Conservation (phyloP, 2,329 filamentous ascomycete species). For the Blastomyces parvus region DNA sequence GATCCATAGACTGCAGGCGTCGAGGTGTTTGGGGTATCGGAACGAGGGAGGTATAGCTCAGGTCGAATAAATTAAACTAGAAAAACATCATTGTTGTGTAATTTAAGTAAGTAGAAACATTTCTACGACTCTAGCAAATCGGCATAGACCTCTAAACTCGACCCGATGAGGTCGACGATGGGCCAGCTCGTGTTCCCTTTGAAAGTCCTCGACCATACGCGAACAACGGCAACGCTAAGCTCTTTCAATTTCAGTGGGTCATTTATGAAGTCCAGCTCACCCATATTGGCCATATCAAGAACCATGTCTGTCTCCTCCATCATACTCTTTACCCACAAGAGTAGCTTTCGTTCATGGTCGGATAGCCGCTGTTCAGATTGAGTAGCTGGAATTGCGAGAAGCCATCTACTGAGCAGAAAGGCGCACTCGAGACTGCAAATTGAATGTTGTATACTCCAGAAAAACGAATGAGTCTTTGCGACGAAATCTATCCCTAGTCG, state of each 20-base stretch:
- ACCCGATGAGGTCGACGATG: conserved; percentile 39
- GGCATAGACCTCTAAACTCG: conserved; percentile 39
- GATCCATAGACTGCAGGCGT: background rate
- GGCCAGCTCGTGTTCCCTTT: conserved; percentile 42
- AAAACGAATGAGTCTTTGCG: conserved; percentile 44
- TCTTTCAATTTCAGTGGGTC: conserved; percentile 36
- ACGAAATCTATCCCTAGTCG: conserved; percentile 46
- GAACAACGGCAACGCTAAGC: conserved; percentile 40
- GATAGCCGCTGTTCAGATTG: conserved; percentile 36
- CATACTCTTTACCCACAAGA: conserved; percentile 42
- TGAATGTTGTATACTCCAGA: conserved; percentile 49
- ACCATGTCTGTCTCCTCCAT: conserved; percentile 43
- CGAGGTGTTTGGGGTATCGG: background rate
- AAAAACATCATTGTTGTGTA: background rate
- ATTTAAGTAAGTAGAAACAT: background rate
- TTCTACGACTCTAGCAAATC: conserved; percentile 32
- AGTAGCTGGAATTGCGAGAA: conserved; percentile 36
- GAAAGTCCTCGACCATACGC: conserved; percentile 40
- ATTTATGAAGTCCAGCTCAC: conserved; percentile 36
- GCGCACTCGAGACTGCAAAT: conserved; percentile 47
- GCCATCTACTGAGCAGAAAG: conserved; percentile 39
- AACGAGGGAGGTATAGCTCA: background rate
- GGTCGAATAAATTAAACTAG: background rate
- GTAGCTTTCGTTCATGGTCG: conserved; percentile 39
- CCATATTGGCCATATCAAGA: conserved; percentile 29